Conservation (phyloP, 1,139 yeast species). For the Taphrina flavorubra region DNA sequence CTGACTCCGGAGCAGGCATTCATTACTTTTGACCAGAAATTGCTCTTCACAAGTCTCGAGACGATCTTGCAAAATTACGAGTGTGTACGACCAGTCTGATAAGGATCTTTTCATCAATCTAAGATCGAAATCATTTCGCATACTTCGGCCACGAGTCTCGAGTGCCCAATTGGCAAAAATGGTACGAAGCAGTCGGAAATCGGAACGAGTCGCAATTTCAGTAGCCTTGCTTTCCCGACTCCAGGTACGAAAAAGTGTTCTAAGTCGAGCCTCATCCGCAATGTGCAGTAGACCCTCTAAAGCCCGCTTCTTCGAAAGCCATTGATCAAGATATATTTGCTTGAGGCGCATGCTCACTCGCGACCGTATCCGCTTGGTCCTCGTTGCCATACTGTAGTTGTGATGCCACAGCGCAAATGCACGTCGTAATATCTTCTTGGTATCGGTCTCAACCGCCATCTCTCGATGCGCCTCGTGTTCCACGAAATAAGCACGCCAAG, state of each 20-base stretch:
- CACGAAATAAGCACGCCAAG: constrained; percentile 9
- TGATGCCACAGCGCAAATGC: background rate
- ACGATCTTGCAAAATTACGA: constrained; percentile 4
- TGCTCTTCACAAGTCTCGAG: constrained; percentile 3
- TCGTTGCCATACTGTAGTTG: background rate
- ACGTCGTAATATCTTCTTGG: background rate
- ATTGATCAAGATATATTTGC: background rate
- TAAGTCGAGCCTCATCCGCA: background rate
- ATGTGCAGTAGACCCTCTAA: background rate
- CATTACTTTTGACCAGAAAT: background rate
- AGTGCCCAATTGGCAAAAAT: background rate
- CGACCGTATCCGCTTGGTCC: background rate
- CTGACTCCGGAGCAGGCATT: background rate
- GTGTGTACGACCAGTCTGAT: constrained; percentile 8
- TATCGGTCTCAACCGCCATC: background rate
- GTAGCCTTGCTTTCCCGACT: constrained; percentile 15
- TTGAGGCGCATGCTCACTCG: background rate
- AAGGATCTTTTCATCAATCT: background rate
- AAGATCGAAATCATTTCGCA: background rate
- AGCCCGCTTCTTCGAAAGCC: background rate
- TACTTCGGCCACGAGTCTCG: constrained; percentile 20
- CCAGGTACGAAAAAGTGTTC: constrained; percentile 16
- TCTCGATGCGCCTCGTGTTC: background rate
- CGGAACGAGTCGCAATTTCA: background rate
- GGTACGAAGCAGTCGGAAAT: background rate